phyloP scores from a whole-genome alignment of 164 flowering plant species.

The Protea cynaroides region DNA sequence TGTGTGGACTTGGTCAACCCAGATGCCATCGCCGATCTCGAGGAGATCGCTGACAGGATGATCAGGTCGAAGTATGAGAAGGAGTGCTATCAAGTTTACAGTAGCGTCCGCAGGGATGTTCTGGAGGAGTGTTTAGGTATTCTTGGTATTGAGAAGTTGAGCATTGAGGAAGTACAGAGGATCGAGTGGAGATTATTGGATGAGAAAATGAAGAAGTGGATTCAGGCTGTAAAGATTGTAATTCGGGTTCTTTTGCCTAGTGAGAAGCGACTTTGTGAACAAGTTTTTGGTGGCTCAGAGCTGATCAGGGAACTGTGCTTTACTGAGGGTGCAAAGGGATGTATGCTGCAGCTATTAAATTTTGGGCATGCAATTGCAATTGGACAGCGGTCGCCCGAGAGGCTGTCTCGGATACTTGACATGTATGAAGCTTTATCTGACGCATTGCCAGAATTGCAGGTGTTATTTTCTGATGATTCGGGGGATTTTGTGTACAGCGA shows the following conservation, averaged over 20 bases:
- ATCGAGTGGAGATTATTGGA: slow-evolving; percentile 73
- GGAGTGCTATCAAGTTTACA: slow-evolving; percentile 86
- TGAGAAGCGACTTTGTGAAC: slow-evolving; percentile 71
- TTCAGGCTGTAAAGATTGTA: slow-evolving; percentile 59
- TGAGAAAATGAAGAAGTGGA: slow-evolving; percentile 95
- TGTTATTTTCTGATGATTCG: slow-evolving; percentile 33
- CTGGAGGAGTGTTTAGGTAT: slow-evolving; percentile 67
- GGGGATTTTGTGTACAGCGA: slow-evolving; percentile 46
- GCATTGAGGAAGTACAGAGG: slow-evolving; percentile 86
- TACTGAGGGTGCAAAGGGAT: slow-evolving; percentile 62
- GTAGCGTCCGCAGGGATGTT: slow-evolving; percentile 60
- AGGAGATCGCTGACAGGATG: slow-evolving; percentile 80
- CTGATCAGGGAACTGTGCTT: slow-evolving; percentile 54
- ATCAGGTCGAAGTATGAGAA: slow-evolving; percentile 73
- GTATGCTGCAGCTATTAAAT: slow-evolving; percentile 66
- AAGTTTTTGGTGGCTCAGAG: slow-evolving; percentile 46
- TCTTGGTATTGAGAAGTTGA: slow-evolving; percentile 73
- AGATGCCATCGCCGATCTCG: slow-evolving; percentile 48
- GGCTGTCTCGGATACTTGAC: slow-evolving; percentile 63
- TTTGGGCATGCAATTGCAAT: slow-evolving; percentile 80
- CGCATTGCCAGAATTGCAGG: slow-evolving; percentile 40
- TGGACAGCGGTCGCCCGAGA: slow-evolving; percentile 53
- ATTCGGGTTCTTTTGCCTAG: slow-evolving; percentile 49
- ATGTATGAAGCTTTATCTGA: slow-evolving; percentile 68
- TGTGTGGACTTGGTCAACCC: slow-evolving; percentile 25